A percentile compares a stretch with the other conserved stretches of the same genome.
Evolutionary conservation across 345 rosid species (phyloP).

Genomic region (Syzygium oleosum): DNA sequence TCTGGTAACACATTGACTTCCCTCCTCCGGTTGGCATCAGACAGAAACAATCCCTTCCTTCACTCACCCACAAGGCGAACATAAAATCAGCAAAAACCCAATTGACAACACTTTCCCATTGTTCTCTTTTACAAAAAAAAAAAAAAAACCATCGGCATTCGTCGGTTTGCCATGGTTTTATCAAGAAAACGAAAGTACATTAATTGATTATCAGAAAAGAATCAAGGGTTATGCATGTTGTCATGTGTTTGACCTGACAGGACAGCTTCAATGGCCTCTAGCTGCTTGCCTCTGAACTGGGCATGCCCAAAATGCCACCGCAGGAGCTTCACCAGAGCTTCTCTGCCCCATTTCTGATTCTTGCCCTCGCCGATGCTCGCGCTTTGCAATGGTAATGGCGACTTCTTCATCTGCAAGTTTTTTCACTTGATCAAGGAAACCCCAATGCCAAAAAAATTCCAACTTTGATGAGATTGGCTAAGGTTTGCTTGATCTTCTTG

Average conservation of each 20-base stretch:
- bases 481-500: background rate
- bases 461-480: background rate
- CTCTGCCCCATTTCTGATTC: slow-evolving; percentile 37
- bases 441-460: background rate
- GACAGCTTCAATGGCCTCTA: slow-evolving; percentile 86
- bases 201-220: background rate
- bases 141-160: background rate
- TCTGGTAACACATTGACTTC: slow-evolving; percentile 93
- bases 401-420: slow-evolving; percentile 45
- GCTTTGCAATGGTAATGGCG: slow-evolving; percentile 55
- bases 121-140: background rate
- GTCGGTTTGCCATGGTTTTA: background rate
- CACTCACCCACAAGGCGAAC: background rate
- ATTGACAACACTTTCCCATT: background rate
- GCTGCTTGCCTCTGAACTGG: slow-evolving; percentile 79
- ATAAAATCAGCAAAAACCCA: background rate
- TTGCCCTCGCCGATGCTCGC: slow-evolving; percentile 19
- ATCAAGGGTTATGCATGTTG: background rate
- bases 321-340: slow-evolving; percentile 71
- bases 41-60: slow-evolving; percentile 91
- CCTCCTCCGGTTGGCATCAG: slow-evolving; percentile 99
- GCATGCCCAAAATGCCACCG: slow-evolving; percentile 92
- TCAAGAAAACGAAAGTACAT: background rate
- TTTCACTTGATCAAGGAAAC: background rate
- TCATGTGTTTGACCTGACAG: slow-evolving; percentile 41